Base-by-base conservation (phyloP, 2,329 filamentous ascomycete genomes). In the Xylaria sp. region DNA sequence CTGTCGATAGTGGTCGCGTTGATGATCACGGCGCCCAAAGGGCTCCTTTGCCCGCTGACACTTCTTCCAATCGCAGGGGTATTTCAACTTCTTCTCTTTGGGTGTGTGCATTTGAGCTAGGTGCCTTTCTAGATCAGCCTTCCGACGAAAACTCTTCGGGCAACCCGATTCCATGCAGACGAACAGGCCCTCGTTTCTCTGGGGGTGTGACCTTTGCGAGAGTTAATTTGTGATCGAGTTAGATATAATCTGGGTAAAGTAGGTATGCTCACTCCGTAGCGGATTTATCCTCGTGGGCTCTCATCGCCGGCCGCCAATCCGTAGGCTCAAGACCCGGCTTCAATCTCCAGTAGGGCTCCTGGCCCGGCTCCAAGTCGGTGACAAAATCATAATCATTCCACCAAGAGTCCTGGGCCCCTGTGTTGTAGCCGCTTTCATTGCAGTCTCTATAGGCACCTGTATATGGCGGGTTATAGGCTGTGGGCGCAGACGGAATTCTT, bases 1-100 rank as follows among this genome's bases (percentile, higher is more conserved):
- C 54, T 86, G 83, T 38, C 87, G 83, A 44, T 87, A 81, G 74
- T 89, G 87, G 66, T 88, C 86, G 44, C 87, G 82, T 74, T 83
- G 87, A 77, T 89, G 87, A 70, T 89, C 87, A 38, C 84, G 82
- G 40, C 87, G 83, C 71, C 81, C 80, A 73, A 89, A 88, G 1
- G 86, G 83, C 2, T 81, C 77, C 6, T 75, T 74, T 33, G 77
- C 78, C 7, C 87, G 83, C 28, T 76, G 68, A 74, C 87, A 88
- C 60, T 76, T 80, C 20, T 78, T 76, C 72, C 87, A 88, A 80
- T 88, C 86, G 77, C 87, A 89, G 23, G 75, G 77, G 73, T 80
- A 86, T 20, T 79, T 76, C 13, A 81, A 79, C 70, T 84, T 85
- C 57, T 81, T 73, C 20, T 78, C 77, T 1, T 80, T 79, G 0